Base-by-base conservation (phyloP, 768 basidiomycete species). In the Calocera viscosa region DNA sequence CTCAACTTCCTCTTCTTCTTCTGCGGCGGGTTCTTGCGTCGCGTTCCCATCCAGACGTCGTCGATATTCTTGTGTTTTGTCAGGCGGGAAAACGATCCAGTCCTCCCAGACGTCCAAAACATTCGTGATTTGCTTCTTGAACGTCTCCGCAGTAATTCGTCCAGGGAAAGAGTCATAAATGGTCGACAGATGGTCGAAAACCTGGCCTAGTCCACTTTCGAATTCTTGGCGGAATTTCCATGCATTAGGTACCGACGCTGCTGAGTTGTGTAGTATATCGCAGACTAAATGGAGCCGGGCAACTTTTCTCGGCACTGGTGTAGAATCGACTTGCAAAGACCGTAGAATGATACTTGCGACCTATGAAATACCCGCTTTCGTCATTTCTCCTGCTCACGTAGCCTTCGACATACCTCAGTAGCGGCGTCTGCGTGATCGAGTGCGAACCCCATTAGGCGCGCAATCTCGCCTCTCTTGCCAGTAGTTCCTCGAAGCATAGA, bases 191-290 rank as follows among this genome's bases (percentile, higher is more conserved):
- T 99, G 96, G 73, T 96, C 94, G 74, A 99, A 98, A 11, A 96
- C 94, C 40, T 89, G 83, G n/a, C 90, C 91, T 3, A 99, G 83
- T 40, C 91, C 82, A 11, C 86, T 82, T 74, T 98, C 95, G 72
- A 98, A 95, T 71, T 95, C 91, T 68, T 92, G 87, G 33, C 96
- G 88, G 77, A 91, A 98, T 75, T 91, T 93, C 96, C 96, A 99
- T 7, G 94, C 95, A 75, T 92, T 94, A 0, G 94, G 93, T 16
- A 97, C 83, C 1, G 94, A 80, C 1, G 91, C 92, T 35, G 92
- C 91, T 24, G 94, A 96, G 75, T 99, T 99, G 76, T 97, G 94
- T 49, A 99, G 81, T 70, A 99, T 97, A 74, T 99, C 96, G 74
- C 94, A 97, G 65, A 98, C 91, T 67, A 99, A 82, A 78, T 97